phyloP scores from a whole-genome alignment of 106 monocot genomes.

The Apostasia ramifera region DNA sequence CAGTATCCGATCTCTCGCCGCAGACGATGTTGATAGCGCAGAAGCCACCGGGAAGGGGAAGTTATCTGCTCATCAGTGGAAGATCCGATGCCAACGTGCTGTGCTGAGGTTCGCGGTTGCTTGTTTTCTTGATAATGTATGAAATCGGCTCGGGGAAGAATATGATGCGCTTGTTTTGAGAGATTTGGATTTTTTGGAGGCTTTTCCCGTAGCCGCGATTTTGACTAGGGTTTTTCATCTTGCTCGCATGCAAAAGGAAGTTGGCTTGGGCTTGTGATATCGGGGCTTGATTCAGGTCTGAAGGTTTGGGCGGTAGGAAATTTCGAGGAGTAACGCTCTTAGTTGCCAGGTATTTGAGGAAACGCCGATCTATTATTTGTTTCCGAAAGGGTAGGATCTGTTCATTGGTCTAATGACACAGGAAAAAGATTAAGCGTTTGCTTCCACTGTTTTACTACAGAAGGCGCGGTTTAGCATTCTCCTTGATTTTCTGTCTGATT shows the following conservation, averaged over 20 bases:
- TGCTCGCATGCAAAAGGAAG: neutral
- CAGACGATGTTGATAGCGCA: neutral
- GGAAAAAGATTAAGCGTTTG: neutral
- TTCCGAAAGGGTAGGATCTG: neutral
- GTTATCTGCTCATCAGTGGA: neutral
- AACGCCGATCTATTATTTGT: constrained; percentile 4
- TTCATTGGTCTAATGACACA: neutral
- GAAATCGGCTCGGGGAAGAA: neutral
- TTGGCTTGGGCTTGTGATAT: neutral
- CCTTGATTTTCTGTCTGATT: neutral
- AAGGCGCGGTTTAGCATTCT: neutral
- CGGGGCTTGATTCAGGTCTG: neutral
- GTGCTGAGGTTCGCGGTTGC: neutral
- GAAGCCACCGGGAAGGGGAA: neutral
- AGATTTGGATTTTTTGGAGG: neutral
- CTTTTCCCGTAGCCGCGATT: neutral
- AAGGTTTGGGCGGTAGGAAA: neutral
- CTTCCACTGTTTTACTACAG: neutral
- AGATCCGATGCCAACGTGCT: neutral
- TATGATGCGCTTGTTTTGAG: neutral
- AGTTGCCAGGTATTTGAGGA: neutral
- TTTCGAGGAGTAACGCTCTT: neutral
- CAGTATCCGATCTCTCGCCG: neutral
- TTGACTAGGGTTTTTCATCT: neutral
- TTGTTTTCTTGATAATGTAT: no score